A percentile compares a stretch with the other conserved stretches of the same genome.
Conservation (phyloP, 805 yeast genomes). For the Nakazawaea holstii region DNA sequence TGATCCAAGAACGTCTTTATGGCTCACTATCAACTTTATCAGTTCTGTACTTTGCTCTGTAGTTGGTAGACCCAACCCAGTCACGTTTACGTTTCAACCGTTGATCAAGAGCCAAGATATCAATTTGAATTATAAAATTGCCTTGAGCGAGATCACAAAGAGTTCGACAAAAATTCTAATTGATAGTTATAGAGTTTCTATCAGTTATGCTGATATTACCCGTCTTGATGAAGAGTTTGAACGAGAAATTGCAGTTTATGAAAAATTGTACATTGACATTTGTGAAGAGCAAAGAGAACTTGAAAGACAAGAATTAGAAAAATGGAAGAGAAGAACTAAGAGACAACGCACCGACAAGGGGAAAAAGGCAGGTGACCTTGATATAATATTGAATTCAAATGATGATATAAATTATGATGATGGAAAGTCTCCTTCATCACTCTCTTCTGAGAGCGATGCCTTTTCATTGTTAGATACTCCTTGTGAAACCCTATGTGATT, state of each 20-base stretch:
- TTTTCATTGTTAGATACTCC: slow-evolving; percentile 24
- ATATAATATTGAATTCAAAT: slow-evolving; percentile 13
- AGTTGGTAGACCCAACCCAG: slow-evolving; percentile 51
- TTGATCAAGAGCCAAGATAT: slow-evolving; percentile 26
- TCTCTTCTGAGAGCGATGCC: slow-evolving; percentile 18
- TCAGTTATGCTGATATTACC: slow-evolving; percentile 33
- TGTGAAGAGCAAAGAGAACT: slow-evolving; percentile 13
- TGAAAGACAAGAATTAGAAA: slow-evolving; percentile 3
- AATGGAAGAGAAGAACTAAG: slow-evolving; percentile 11
- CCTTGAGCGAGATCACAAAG: slow-evolving; percentile 43
- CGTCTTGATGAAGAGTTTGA: slow-evolving; percentile 36
- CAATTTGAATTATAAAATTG: slow-evolving; percentile 35
- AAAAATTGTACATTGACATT: slow-evolving; percentile 24
- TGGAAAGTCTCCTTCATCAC: slow-evolving; percentile 19
- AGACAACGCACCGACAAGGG: slow-evolving; percentile 14
- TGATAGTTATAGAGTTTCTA: slow-evolving; percentile 44
- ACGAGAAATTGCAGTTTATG: slow-evolving; percentile 33
- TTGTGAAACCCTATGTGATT: slow-evolving; percentile 36
- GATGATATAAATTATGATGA: slow-evolving; percentile 20
- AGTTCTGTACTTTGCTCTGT: slow-evolving; percentile 46
- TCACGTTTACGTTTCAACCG: slow-evolving; percentile 33
- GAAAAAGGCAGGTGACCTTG: slow-evolving; percentile 10
- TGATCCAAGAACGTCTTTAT: slow-evolving; percentile 38
- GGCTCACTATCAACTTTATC: slow-evolving; percentile 44
- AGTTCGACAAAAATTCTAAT: slow-evolving; percentile 43